A percentile compares a stretch with the other conserved stretches of the same genome.
Evolutionary conservation across 78 protist species (phyloP).

Genomic region (Emiliania huxleyi): DNA sequence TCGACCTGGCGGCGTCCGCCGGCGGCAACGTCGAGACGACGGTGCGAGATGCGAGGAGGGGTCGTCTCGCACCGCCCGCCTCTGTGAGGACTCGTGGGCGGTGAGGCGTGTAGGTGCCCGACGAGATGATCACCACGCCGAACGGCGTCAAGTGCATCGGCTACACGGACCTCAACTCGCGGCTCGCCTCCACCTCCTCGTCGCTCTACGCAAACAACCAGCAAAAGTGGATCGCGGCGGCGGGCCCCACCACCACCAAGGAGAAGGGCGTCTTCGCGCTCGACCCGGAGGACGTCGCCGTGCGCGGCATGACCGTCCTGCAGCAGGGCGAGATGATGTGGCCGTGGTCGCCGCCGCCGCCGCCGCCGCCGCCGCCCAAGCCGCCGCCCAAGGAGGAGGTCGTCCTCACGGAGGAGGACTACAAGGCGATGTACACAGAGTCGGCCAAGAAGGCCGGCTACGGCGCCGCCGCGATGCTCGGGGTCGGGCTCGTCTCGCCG

Average conservation of each 20-base stretch:
- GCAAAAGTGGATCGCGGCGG: neutral
- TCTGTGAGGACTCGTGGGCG: too few species aligned
- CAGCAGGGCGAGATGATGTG: slow-evolving; percentile 36
- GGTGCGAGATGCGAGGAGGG: too few species aligned
- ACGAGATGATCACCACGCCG: neutral
- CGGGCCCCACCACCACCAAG: neutral
- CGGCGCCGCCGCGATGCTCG: neutral
- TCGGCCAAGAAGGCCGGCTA: neutral
- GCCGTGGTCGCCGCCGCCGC: slow-evolving; percentile 50
- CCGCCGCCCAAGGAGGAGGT: neutral
- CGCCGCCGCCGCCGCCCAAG: slow-evolving; percentile 37
- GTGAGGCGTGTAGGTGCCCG: too few species aligned
- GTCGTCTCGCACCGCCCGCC: too few species aligned
- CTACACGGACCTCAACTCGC: slow-evolving; percentile 89
- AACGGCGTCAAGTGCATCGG: slow-evolving; percentile 69
- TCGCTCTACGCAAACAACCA: slow-evolving; percentile 54
- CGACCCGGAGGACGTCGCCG: slow-evolving; percentile 78
- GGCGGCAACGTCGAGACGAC: slow-evolving; percentile 92
- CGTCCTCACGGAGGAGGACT: neutral
- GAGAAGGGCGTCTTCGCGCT: slow-evolving; percentile 1
- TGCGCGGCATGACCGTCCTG: slow-evolving; percentile 57
- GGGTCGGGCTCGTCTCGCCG: slow-evolving; percentile 25
- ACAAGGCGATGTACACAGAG: neutral
- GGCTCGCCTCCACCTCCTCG: slow-evolving; percentile 76
- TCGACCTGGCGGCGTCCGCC: slow-evolving; percentile 95